phyloP scores from a whole-genome alignment of 202 grass and related monocot genomes.

The Brachypodium distachyon region DNA sequence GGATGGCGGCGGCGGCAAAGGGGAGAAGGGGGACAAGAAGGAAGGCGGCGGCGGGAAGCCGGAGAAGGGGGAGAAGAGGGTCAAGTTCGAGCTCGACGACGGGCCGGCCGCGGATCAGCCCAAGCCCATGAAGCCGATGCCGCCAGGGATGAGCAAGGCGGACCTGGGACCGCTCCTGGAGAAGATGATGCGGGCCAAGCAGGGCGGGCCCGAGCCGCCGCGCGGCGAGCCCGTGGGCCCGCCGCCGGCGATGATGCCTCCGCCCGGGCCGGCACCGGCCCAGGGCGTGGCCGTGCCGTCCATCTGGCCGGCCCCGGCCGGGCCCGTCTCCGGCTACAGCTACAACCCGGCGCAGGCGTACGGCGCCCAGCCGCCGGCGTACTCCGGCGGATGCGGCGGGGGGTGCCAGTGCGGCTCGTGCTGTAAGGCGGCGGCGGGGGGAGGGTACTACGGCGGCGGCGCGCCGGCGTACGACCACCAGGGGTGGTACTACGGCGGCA shows the following conservation, averaged over 20 bases:
- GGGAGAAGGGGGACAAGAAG: slow-evolving; percentile 34
- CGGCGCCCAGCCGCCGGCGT: background rate
- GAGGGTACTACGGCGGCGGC: slow-evolving; percentile 48
- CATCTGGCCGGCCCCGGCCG: slow-evolving; percentile 44
- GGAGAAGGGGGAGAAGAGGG: slow-evolving; percentile 28
- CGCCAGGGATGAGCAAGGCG: slow-evolving; percentile 12
- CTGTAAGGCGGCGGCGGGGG: slow-evolving; percentile 23
- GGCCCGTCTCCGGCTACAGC: slow-evolving; percentile 20
- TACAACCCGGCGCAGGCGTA: slow-evolving; percentile 26
- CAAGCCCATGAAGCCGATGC: slow-evolving; percentile 1
- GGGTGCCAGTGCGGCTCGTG: slow-evolving; percentile 28
- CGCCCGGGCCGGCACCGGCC: background rate
- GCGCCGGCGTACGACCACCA: slow-evolving; percentile 40
- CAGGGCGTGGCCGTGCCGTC: slow-evolving; percentile 43
- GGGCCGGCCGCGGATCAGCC: background rate
- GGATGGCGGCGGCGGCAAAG: slow-evolving; percentile 1
- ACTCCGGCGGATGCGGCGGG: background rate
- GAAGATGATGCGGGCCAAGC: slow-evolving; percentile 30
- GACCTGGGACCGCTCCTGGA: slow-evolving; percentile 40
- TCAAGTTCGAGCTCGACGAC: slow-evolving; percentile 10
- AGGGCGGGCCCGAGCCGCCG: background rate
- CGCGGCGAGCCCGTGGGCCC: slow-evolving; percentile 7
- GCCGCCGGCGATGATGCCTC: background rate
- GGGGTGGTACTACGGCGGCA: slow-evolving; percentile 44
- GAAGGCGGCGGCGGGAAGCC: background rate